A percentile compares a stretch with the other conserved stretches of the same genome.
These are phyloP conservation scores for Zasmidium citrigriseum DNA, from an alignment of 2,329 filamentous ascomycete genomes.

Conservation along the genomic window DNA sequence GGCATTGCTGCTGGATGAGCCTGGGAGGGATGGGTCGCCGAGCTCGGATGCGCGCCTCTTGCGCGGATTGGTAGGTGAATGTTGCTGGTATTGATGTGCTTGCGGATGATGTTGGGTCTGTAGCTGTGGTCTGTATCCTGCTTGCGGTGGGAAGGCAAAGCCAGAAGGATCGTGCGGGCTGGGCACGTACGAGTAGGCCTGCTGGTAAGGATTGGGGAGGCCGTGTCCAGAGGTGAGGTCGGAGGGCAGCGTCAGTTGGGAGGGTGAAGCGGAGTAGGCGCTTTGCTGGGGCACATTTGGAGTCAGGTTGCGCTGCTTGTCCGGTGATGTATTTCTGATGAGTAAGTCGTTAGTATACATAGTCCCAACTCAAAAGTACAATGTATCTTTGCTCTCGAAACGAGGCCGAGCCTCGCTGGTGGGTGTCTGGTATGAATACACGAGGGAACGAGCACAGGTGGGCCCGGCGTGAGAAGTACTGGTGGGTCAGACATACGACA, in stretches of 20 bases:
- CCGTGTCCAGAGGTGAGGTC: constrained; percentile 26
- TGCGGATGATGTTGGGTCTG: constrained; percentile 39
- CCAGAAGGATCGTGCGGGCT: constrained; percentile 29
- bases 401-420: constrained; percentile 2
- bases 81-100: constrained; percentile 36
- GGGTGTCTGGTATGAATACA: background rate
- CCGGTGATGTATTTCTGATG: constrained; percentile 41
- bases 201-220: constrained; percentile 33
- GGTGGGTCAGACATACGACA: constrained; percentile 31
- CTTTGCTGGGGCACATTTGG: constrained; percentile 28
- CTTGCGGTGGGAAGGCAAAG: constrained; percentile 32
- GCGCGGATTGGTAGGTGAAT: constrained; percentile 34
- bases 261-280: constrained; percentile 40
- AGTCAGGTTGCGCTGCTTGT: constrained; percentile 47
- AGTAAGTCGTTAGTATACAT: constrained; percentile 25
- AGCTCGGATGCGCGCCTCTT: constrained; percentile 41
- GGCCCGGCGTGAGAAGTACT: constrained; percentile 9
- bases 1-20: constrained; percentile 32
- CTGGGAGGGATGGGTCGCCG: constrained; percentile 27
- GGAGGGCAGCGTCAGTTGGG: constrained; percentile 37
- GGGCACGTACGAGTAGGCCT: constrained; percentile 30
- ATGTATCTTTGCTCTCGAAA: constrained; percentile 11
- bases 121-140: constrained; percentile 29
- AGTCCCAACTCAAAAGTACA: constrained; percentile 9
- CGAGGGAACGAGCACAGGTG: constrained; percentile 1